Evolutionary conservation across 2,329 filamentous ascomycete genomes (phyloP).

Genomic region (Alternaria brassicae): DNA sequence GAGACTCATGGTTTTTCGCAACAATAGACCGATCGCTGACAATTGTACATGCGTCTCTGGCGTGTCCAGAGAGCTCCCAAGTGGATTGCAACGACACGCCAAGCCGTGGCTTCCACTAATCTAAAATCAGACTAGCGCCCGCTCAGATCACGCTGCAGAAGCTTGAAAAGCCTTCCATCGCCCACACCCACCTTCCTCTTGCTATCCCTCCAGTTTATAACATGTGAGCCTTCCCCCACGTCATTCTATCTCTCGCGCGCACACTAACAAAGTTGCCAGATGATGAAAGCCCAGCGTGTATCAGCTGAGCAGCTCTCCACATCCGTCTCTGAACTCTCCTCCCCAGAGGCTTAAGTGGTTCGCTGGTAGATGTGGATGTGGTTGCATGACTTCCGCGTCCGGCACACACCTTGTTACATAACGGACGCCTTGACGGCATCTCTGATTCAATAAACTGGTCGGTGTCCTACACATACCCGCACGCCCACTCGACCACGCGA

Average conservation of each 20-base stretch:
- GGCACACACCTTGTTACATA: conserved; percentile 97
- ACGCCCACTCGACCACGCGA: conserved; percentile 1
- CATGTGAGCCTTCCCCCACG: conserved; percentile 69
- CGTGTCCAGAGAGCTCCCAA: background rate
- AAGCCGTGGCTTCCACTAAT: conserved; percentile 30
- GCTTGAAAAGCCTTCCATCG: conserved; percentile 46
- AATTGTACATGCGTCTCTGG: background rate
- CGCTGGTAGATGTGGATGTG: conserved; percentile 67
- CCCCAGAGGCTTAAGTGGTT: conserved; percentile 89
- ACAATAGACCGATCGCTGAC: background rate
- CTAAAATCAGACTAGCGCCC: conserved; percentile 25
- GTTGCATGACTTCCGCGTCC: conserved; percentile 97
- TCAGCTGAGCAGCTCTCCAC: conserved; percentile 80
- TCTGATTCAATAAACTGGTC: conserved; percentile 78
- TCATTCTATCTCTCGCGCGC: background rate
- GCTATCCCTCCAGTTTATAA: conserved; percentile 99
- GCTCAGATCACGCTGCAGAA: conserved; percentile 22
- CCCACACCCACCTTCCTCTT: conserved; percentile 51
- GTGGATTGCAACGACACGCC: conserved; percentile 15
- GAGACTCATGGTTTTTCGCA: conserved; percentile 28
- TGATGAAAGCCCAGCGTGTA: conserved; percentile 99
- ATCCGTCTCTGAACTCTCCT: conserved; percentile 81
- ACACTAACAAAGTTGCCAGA: conserved; percentile 62
- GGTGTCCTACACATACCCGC: conserved; percentile 40
- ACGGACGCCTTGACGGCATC: conserved; percentile 98